Percentiles rank a stretch among this genome's conserved stretches.
These are phyloP conservation scores for Aspergillus fischeri DNA, from an alignment of 2,329 filamentous ascomycete species.

Conservation along the genomic window DNA sequence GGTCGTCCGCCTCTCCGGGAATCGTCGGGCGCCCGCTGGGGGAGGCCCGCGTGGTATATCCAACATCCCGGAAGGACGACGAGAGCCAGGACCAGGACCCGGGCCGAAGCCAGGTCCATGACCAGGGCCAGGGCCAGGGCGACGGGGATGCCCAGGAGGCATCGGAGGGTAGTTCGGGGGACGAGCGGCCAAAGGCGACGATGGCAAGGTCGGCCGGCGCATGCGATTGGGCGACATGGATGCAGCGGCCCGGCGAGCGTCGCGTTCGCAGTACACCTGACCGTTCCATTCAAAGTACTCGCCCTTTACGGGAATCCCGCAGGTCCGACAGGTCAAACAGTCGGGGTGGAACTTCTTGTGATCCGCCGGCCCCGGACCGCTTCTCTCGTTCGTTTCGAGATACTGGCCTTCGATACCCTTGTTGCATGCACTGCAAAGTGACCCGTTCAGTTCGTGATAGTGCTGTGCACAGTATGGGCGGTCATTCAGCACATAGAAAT, in stretches of 20 bases:
- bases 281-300: constrained; percentile 91
- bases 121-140: constrained; percentile 6
- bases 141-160: constrained; percentile 10
- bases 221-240: constrained; percentile 34
- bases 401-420: constrained; percentile 91
- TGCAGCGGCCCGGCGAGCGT: constrained; percentile 62
- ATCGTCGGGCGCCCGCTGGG: constrained; percentile 34
- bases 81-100: constrained; percentile 15
- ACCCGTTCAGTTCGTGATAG: constrained; percentile 88
- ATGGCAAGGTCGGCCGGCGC: constrained; percentile 30
- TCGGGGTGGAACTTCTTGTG: constrained; percentile 76
- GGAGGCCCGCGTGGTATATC: constrained; percentile 22
- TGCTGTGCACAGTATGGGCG: constrained; percentile 86
- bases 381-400: constrained; percentile 66
- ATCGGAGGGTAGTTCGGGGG: constrained; percentile 20
- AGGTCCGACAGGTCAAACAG: constrained; percentile 78
- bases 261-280: constrained; percentile 77
- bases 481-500: constrained; percentile 89
- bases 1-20: constrained; percentile 48
- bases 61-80: constrained; percentile 18
- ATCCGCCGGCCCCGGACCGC: constrained; percentile 27
- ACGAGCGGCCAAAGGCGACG: constrained; percentile 31
- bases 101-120: constrained; percentile 11
- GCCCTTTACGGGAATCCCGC: constrained; percentile 66
- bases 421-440: constrained; percentile 74